Evolutionary conservation across 768 basidiomycete species (phyloP).

Genomic region (Amanita muscaria): DNA sequence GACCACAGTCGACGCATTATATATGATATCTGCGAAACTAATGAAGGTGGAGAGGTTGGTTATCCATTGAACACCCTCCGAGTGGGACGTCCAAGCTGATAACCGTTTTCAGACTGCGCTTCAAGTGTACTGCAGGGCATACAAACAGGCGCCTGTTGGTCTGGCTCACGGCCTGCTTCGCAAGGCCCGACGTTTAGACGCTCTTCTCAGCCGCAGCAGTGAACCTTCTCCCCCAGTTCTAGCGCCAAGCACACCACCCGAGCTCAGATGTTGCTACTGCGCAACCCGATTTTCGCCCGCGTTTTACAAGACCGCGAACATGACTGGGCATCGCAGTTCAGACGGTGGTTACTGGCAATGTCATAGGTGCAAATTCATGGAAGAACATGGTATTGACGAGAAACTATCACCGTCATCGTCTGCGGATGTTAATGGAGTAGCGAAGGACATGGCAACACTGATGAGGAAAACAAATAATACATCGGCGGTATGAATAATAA

Average conservation of each 20-base stretch:
- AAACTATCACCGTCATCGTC: constrained; percentile 1
- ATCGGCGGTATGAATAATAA: constrained; percentile 9
- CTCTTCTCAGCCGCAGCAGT: constrained; percentile 38
- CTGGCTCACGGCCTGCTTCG: constrained; percentile 82
- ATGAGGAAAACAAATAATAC: constrained; percentile 12
- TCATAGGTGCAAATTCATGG: constrained; percentile 40
- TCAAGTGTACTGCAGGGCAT: constrained; percentile 76
- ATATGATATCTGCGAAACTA: constrained; percentile 78
- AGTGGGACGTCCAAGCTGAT: background rate
- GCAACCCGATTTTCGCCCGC: constrained; percentile 64
- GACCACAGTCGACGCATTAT: constrained; percentile 55
- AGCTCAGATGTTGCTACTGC: constrained; percentile 53
- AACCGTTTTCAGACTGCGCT: constrained; percentile 61
- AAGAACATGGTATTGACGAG: constrained; percentile 2
- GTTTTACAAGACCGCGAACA: constrained; percentile 52
- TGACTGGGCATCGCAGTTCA: constrained; percentile 10
- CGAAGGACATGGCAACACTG: constrained; percentile 26
- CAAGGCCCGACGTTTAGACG: constrained; percentile 80
- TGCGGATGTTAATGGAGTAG: constrained; percentile 8
- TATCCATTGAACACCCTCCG: background rate
- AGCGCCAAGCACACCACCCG: constrained; percentile 14
- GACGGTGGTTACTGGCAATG: constrained; percentile 28
- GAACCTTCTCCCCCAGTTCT: constrained; percentile 15
- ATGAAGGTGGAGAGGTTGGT: constrained; percentile 73
- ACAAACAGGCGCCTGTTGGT: constrained; percentile 68